These are phyloP conservation scores for Stemphylium vesicarium DNA, from an alignment of 2,329 filamentous ascomycete genomes.

Conservation along the genomic window DNA sequence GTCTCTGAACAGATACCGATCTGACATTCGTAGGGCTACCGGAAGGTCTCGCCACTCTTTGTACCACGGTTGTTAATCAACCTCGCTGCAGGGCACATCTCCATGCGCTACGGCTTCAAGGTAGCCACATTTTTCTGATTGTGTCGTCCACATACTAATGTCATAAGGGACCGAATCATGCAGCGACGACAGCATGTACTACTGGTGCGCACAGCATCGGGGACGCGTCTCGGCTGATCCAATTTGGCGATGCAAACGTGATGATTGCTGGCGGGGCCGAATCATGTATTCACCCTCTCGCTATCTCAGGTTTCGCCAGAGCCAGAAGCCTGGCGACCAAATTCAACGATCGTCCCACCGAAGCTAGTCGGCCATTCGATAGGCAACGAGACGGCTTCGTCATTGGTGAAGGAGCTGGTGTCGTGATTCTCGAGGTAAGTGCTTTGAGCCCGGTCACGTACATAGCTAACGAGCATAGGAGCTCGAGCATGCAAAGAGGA, in stretches of 20 bases:
- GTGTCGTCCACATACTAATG: constrained; percentile 8
- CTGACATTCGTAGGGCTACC: constrained; percentile 71
- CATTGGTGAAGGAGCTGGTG: constrained; percentile 88
- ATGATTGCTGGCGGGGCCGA: constrained; percentile 97
- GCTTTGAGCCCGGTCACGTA: neutral
- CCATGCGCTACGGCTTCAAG: constrained; percentile 86
- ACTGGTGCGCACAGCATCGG: constrained; percentile 95
- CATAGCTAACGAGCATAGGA: constrained; percentile 57
- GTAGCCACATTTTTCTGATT: constrained; percentile 36
- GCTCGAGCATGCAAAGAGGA: constrained; percentile 80
- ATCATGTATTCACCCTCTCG: constrained; percentile 92
- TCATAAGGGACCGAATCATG: constrained; percentile 81
- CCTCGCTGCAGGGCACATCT: constrained; percentile 90
- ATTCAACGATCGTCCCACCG: constrained; percentile 74
- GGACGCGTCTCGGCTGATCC: constrained; percentile 90
- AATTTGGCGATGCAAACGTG: constrained; percentile 88
- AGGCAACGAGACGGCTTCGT: constrained; percentile 82
- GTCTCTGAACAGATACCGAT: too few relatives aligned
- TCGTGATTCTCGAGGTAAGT: constrained; percentile 77
- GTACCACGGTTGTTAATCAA: constrained; percentile 94
- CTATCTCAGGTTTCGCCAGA: constrained; percentile 88
- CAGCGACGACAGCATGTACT: constrained; percentile 92
- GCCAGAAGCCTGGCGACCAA: constrained; percentile 83
- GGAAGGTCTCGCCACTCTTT: constrained; percentile 90
- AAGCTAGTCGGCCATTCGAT: constrained; percentile 88